phyloP scores from a whole-genome alignment of 495 filamentous ascomycete species.

The Aspergillus hancockii region DNA sequence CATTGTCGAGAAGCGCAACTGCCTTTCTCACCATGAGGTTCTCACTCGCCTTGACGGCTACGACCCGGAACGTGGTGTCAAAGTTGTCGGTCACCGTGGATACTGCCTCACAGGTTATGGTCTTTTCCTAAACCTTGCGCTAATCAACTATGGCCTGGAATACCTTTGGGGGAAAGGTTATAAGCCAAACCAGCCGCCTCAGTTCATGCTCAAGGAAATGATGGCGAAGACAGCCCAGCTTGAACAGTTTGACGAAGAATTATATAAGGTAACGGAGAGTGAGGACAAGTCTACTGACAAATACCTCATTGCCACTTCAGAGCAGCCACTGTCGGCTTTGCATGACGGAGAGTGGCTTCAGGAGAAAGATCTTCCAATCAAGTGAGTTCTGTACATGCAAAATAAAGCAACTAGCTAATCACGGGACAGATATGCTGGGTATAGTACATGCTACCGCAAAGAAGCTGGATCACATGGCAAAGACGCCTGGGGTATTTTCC shows the following conservation, averaged over 20 bases:
- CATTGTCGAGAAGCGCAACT: slow-evolving; percentile 65
- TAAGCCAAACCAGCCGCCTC: slow-evolving; percentile 86
- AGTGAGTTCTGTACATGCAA: slow-evolving; percentile 42
- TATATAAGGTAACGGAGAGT: slow-evolving; percentile 90
- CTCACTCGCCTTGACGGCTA: slow-evolving; percentile 85
- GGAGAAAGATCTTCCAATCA: slow-evolving; percentile 81
- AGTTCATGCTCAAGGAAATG: slow-evolving; percentile 92
- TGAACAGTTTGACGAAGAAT: slow-evolving; percentile 94
- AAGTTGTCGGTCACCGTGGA: slow-evolving; percentile 92
- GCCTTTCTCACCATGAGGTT: slow-evolving; percentile 93
- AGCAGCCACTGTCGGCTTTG: slow-evolving; percentile 90
- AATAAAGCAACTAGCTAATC: slow-evolving; percentile 8
- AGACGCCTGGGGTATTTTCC: slow-evolving; percentile 98
- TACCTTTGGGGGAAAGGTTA: slow-evolving; percentile 78
- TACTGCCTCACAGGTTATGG: slow-evolving; percentile 91
- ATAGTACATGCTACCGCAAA: slow-evolving; percentile 91
- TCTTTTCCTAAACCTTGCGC: slow-evolving; percentile 87
- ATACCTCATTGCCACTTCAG: slow-evolving; percentile 95
- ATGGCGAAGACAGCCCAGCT: slow-evolving; percentile 99
- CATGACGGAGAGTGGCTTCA: slow-evolving; percentile 93
- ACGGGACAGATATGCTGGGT: slow-evolving; percentile 72
- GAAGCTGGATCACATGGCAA: slow-evolving; percentile 91
- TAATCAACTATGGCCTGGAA: slow-evolving; percentile 91
- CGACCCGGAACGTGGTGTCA: slow-evolving; percentile 89
- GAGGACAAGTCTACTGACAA: slow-evolving; percentile 84